Evolutionary conservation across 345 rosid genomes (phyloP), one percentile per base, ranked within the genome.

Genomic region (Eucalyptus caleyi): DNA sequence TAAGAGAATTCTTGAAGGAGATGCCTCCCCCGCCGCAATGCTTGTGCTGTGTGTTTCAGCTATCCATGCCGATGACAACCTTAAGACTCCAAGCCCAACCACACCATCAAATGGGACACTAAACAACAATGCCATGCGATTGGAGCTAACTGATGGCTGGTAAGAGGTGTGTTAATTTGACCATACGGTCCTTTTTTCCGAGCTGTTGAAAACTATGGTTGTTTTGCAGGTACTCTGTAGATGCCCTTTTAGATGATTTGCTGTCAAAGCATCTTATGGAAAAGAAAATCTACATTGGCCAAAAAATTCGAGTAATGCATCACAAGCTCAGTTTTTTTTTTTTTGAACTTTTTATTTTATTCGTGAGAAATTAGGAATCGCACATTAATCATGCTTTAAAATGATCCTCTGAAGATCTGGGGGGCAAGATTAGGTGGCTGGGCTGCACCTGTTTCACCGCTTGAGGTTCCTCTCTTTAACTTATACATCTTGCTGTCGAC

Each of bases 91-190:
- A 89, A 88, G 87, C 90, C 86, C 69, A 89, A 87, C 91, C 65
- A 88, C 42, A 89, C 88, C 90, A 91, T 72, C 88, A 90, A 89
- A 88, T 90, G 93, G 93, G 87, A 88, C 92, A 89, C 93, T 90
- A 86, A 83, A 44, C 90, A 92, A 91, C 87, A 91, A 87, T 90
- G 88, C 88, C 89, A 93, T 92, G 89, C 95, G 92, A 93, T 90
- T 97, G 90, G 97, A 97, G 91, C 94, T 97, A 86, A 97, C 96
- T 88, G 99, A 97, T 94, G 98, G 99, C 91, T 97, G 99, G 99
- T 97, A 95, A 87, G 96, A 87, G 92, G 89, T 13, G 27, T 72
- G 85, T 40, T 21, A 26, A 77, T 40, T 77, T 77, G 30, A 77
- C 47, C 47, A 77, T 40, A 21, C 40, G 85, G 85, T 77, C 85